Percentiles rank a stretch among this genome's conserved stretches.
These are phyloP conservation scores for Trichoderma koningii DNA, from an alignment of 2,329 filamentous ascomycete species.

Conservation along the genomic window DNA sequence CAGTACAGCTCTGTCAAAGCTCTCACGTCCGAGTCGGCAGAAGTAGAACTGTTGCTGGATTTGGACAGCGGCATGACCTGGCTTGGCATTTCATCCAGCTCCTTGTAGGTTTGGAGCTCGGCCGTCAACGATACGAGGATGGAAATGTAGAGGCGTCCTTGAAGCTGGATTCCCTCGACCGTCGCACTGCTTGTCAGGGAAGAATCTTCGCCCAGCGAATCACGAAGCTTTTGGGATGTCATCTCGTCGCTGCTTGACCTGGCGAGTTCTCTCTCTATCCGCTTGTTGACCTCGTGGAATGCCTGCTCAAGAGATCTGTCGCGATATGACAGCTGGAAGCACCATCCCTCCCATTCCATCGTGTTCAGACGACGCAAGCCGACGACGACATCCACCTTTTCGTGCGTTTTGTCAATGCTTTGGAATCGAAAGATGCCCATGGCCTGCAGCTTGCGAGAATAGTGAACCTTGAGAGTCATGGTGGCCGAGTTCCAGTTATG, in stretches of 20 bases:
- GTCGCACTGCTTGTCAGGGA: conserved; percentile 19
- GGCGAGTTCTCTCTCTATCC: conserved; percentile 4
- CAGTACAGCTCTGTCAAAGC: conserved; percentile 5
- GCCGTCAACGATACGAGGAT: conserved; percentile 10
- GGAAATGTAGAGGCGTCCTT: conserved; percentile 26
- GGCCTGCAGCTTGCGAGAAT: conserved; percentile 22
- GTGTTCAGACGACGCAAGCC: conserved; percentile 20
- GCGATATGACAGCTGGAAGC: conserved; percentile 15
- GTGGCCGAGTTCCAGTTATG: conserved; percentile 26
- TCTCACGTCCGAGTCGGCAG: background rate
- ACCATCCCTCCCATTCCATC: conserved; percentile 27
- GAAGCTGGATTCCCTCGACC: conserved; percentile 24
- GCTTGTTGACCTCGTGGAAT: conserved; percentile 14
- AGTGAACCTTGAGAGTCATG: conserved; percentile 22
- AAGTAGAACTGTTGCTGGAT: background rate
- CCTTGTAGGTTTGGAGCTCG: conserved; percentile 7
- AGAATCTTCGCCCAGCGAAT: conserved; percentile 19
- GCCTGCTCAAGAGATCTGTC: conserved; percentile 1
- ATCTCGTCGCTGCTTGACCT: background rate
- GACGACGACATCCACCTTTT: conserved; percentile 24
- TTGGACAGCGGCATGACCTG: background rate
- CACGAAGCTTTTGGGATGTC: conserved; percentile 2
- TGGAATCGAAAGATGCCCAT: conserved; percentile 26
- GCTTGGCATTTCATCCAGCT: background rate
- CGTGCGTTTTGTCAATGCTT: conserved; percentile 5